Evolutionary conservation across 345 rosid genomes (phyloP).

Genomic region (Eucalyptus regnans): DNA sequence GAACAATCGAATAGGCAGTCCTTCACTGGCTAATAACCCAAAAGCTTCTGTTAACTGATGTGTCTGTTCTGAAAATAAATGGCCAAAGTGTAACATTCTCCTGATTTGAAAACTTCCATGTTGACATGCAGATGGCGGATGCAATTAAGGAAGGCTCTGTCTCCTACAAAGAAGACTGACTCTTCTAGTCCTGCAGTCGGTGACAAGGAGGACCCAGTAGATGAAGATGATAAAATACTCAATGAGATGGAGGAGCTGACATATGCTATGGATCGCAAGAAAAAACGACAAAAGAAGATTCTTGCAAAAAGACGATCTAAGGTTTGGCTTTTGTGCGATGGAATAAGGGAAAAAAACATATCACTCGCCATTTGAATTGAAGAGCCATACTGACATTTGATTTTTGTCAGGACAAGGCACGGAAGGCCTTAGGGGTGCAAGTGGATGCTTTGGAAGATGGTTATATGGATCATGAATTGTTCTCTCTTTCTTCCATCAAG

Average conservation of each 20-base stretch:
- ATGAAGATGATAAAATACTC: constrained; percentile 75
- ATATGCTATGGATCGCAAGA: constrained; percentile 59
- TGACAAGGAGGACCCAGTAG: constrained; percentile 33
- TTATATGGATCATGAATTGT: constrained; percentile 61
- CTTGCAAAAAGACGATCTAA: constrained; percentile 69
- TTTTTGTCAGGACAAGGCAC: constrained; percentile 53
- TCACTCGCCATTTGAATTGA: neutral
- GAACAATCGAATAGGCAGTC: neutral
- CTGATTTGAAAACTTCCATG: neutral
- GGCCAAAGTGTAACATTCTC: neutral
- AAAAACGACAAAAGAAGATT: constrained; percentile 69
- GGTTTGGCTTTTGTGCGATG: constrained; percentile 22
- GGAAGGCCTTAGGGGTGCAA: constrained; percentile 75
- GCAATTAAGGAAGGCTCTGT: constrained; percentile 63
- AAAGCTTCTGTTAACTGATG: neutral
- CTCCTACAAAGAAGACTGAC: constrained; percentile 50
- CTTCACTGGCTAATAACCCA: neutral
- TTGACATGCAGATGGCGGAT: constrained; percentile 66
- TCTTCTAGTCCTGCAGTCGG: constrained; percentile 16
- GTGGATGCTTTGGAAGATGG: constrained; percentile 81
- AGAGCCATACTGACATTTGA: neutral
- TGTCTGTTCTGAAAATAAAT: neutral
- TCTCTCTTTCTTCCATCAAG: constrained; percentile 91
- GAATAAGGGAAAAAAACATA: neutral
- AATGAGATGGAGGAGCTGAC: constrained; percentile 93